A percentile compares a stretch with the other conserved stretches of the same genome.
Evolutionary conservation across 768 basidiomycete species (phyloP).

Genomic region (Daedalea quercina): DNA sequence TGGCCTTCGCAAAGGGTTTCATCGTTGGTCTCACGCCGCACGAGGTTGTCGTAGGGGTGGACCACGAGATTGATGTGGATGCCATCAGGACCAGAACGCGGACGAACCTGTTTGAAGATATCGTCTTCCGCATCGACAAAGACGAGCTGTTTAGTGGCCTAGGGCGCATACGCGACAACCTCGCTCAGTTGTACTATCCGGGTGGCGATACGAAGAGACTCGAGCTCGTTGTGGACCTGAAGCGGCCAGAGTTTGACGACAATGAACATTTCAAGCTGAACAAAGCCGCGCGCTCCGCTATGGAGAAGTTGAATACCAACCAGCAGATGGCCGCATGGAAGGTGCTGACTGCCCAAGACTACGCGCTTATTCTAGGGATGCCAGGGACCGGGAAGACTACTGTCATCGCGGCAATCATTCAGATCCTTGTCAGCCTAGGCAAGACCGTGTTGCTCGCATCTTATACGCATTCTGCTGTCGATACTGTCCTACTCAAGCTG

Average conservation of each 20-base stretch:
- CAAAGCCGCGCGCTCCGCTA: constrained; percentile 18
- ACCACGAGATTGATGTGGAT: constrained; percentile 60
- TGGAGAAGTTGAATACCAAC: constrained; percentile 48
- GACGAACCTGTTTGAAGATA: constrained; percentile 17
- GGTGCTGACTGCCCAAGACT: constrained; percentile 77
- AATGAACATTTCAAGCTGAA: constrained; percentile 20
- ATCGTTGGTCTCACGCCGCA: constrained; percentile 64
- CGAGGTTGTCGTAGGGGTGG: constrained; percentile 71
- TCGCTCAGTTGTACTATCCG: constrained; percentile 82
- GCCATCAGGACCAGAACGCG: constrained; percentile 32
- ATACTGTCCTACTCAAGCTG: constrained; percentile 89
- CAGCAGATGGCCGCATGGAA: constrained; percentile 69
- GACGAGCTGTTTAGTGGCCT: constrained; percentile 88
- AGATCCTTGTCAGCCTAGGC: constrained; percentile 66
- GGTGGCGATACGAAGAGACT: constrained; percentile 65
- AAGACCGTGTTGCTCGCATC: constrained; percentile 87
- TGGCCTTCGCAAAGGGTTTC: constrained; percentile 81
- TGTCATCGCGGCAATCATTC: constrained; percentile 84
- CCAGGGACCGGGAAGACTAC: constrained; percentile 98
- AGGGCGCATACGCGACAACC: constrained; percentile 83
- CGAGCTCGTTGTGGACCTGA: constrained; percentile 77
- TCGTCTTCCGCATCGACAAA: constrained; percentile 83
- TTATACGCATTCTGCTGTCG: constrained; percentile 98
- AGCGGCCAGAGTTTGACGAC: constrained; percentile 54
- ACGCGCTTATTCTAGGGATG: constrained; percentile 93